Evolutionary conservation across 257 asterid genomes (phyloP).

Genomic region (Handroanthus guayacan): DNA sequence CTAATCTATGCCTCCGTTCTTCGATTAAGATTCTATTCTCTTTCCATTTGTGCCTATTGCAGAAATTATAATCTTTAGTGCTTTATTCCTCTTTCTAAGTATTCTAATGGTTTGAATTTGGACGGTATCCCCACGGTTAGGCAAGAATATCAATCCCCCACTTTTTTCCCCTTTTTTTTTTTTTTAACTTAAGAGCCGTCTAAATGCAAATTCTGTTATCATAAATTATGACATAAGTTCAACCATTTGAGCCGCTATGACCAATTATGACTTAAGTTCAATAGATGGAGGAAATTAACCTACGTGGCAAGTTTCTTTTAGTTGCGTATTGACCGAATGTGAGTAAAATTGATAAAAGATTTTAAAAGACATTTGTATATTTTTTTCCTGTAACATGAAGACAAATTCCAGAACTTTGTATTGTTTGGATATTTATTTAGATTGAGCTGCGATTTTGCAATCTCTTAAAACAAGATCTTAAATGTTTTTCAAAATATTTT

Average conservation of each 20-base stretch:
- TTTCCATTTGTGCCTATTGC: slow-evolving; percentile 37
- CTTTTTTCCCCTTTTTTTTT: neutral
- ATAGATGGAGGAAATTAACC: too few species aligned
- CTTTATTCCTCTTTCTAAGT: slow-evolving; percentile 18
- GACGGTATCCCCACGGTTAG: slow-evolving; percentile 11
- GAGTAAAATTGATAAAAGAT: too few species aligned
- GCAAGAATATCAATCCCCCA: slow-evolving; percentile 32
- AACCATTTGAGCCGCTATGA: too few species aligned
- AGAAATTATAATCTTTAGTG: slow-evolving; percentile 22
- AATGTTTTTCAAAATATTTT: neutral
- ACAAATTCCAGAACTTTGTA: too few species aligned
- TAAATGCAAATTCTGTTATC: too few species aligned
- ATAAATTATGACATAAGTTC: too few species aligned
- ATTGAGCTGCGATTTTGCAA: neutral
- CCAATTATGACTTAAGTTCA: too few species aligned
- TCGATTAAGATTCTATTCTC: slow-evolving; percentile 35
- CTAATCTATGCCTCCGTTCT: neutral
- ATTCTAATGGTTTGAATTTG: slow-evolving; percentile 23
- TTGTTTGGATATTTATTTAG: neutral
- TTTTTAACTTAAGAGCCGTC: neutral
- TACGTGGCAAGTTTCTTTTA: too few species aligned
- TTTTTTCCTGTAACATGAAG: too few species aligned
- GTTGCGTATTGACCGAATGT: too few species aligned
- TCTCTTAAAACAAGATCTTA: neutral
- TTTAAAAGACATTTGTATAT: too few species aligned